phyloP scores from a whole-genome alignment of 148 eudicot species.

The Fagopyrum tataricum region DNA sequence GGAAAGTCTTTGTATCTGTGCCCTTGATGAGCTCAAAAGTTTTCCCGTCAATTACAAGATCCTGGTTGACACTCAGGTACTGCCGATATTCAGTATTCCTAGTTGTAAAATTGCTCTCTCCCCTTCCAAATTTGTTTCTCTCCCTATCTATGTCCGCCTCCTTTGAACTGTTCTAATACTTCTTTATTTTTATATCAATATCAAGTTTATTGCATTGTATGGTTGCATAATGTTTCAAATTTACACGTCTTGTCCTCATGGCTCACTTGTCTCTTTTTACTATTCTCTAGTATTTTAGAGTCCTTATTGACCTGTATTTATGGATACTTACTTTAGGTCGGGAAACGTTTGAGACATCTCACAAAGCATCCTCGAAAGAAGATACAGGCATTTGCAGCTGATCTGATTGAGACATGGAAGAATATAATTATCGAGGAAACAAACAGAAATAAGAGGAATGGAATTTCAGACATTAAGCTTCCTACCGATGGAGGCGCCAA shows the following conservation, averaged over 20 bases:
- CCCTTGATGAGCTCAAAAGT: constrained; percentile 42
- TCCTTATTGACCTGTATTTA: not conserved
- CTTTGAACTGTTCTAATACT: not conserved
- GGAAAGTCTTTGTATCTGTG: constrained; percentile 58
- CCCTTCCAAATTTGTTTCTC: too few species aligned
- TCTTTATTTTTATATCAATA: not conserved
- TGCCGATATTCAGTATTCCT: too few species aligned
- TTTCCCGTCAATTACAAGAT: constrained; percentile 64
- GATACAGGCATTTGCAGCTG: constrained; percentile 46
- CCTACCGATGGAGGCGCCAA: constrained; percentile 18
- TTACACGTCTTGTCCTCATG: not conserved
- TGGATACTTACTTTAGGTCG: constrained; percentile 33
- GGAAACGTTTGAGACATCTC: constrained; percentile 53
- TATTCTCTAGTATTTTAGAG: not conserved
- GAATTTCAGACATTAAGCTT: constrained; percentile 20
- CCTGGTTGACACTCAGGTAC: constrained; percentile 68
- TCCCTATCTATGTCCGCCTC: too few species aligned
- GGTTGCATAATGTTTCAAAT: not conserved
- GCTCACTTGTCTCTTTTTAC: not conserved
- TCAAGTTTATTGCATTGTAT: not conserved
- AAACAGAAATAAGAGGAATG: constrained; percentile 39
- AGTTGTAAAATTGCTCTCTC: too few species aligned
- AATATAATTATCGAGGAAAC: constrained; percentile 48
- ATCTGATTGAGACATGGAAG: constrained; percentile 61
- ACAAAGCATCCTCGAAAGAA: constrained; percentile 60